Base-by-base conservation (phyloP, 371 early-diverging fungal species). In the Rhizopus delemar region DNA sequence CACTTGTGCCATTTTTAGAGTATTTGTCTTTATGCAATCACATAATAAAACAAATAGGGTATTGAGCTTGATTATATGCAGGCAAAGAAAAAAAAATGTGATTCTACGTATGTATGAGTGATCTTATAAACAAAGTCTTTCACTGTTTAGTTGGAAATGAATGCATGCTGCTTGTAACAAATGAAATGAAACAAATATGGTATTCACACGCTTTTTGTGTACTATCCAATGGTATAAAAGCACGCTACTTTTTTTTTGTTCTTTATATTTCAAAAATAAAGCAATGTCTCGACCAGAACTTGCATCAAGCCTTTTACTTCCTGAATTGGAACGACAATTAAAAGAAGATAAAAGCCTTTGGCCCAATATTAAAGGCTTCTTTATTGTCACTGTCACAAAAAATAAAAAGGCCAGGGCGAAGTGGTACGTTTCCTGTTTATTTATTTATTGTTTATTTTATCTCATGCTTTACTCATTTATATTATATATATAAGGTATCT, bases 241-340 rank as follows among this genome's bases (percentile, higher is more conserved):
- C 11, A 54, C 16, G 12, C 8, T 41, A 0, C 31, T 8, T 57
- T n/a, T 46, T 28, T 12, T 45, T 59, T 13, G 35, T 41, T 16
- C 16, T 46, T 59, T 41, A 22, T 34, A 15, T 43, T 34, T 43
- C 8, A n/a, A 5, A n/a, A 29, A 15, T 46, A 45, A 22, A 22
- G 22, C 22, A 22, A 22, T 51, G 36, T 4, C 45, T 59, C 43
- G 32, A 38, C 41, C 53, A 46, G 22, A 22, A 22, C 59, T 71
- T 16, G 51, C 67, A 16, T 57, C 73, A 16, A 65, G 67, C 29
- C 53, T 76, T 22, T 51, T 79, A 8, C 43, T 79, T 15, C 80
- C 80, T 33, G 80, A 79, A 54, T 62, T 79, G n/a, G 68, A 76
- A 32, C 74, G 77, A 8, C 80, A 79, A 54, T 56, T 79, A 12